Conservation (phyloP, 164 flowering plant genomes). For the Nymphaea colorata region DNA sequence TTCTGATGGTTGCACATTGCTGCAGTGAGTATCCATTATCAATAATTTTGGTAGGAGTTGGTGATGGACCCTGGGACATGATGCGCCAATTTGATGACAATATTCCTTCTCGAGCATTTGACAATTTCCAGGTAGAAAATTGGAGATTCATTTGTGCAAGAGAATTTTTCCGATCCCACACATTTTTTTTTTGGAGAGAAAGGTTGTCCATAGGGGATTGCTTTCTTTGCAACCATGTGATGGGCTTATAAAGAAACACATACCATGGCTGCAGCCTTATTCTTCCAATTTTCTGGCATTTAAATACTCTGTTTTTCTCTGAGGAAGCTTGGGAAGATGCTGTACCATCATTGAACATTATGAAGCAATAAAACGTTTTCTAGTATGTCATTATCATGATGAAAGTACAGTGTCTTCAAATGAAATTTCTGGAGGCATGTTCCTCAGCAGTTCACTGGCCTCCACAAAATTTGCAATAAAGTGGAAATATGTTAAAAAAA, state of each 20-base stretch:
- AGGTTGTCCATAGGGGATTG: not conserved
- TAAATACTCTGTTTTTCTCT: too few relatives aligned
- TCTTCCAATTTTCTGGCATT: too few relatives aligned
- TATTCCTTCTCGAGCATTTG: conserved; percentile 75
- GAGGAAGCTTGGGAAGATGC: too few relatives aligned
- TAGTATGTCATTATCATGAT: too few relatives aligned
- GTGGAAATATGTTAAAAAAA: too few relatives aligned
- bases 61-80: conserved; percentile 96
- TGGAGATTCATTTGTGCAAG: not conserved
- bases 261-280: not conserved
- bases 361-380: too few relatives aligned
- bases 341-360: too few relatives aligned
- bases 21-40: conserved; percentile 73
- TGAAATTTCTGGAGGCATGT: too few relatives aligned
- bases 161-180: too few relatives aligned
- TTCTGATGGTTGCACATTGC: not conserved
- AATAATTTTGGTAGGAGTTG: conserved; percentile 82
- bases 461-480: too few relatives aligned
- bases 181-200: not conserved
- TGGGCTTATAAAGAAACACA: not conserved
- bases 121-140: conserved; percentile 68
- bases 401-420: too few relatives aligned
- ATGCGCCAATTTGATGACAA: conserved; percentile 90
- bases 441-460: too few relatives aligned
- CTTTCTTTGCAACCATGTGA: not conserved